Base-by-base conservation (phyloP, 2,329 filamentous ascomycete species). In the Cercospora sesami region DNA sequence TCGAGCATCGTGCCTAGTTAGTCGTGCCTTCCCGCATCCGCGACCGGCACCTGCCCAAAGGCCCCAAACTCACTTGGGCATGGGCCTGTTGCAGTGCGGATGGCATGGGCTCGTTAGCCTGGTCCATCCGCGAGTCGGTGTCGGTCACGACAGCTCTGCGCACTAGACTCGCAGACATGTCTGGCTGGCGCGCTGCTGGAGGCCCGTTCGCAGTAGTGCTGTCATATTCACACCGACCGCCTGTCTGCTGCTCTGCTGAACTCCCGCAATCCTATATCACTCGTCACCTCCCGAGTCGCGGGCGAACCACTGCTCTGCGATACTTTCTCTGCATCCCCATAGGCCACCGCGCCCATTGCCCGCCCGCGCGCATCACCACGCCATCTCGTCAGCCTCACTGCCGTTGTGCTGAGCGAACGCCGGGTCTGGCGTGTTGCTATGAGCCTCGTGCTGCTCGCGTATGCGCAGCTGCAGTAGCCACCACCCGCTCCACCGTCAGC, bases 211-310 rank as follows among this genome's bases (percentile, higher is more conserved):
- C 53, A 57, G 53, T 64, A 64, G 66, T 69, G 64, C 59, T 69
- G 68, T 71, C 72, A 74, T 45, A 51, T 51, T 57, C 48, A 63
- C 61, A 64, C 61, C 61, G 61, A 64, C 61, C 61, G 61, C 48
- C 61, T 48, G 48, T 48, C 48, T 39, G 28, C 53, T 60, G 57
- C 57, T 21, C 28, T 57, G 23, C 53, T 57, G 28, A 16, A 39
- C 57, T 60, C 30, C 57, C 18, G 18, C 57, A 10, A 21, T 39
- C 8, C 68, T 72, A 74, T 74, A 74, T 71, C 71, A 71, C 68
- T 66, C 55, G 58, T 55, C 69, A 53, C 51, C 55, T 64, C 71
- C 70, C 67, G 58, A 48, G 30, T 53, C 68, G 68, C 65, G 63
- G 61, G 31, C 68, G 72, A 72, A 61, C 72, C 69, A 45, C 53